Base-by-base conservation (phyloP, 2,329 filamentous ascomycete species). In the Alternaria longipes region DNA sequence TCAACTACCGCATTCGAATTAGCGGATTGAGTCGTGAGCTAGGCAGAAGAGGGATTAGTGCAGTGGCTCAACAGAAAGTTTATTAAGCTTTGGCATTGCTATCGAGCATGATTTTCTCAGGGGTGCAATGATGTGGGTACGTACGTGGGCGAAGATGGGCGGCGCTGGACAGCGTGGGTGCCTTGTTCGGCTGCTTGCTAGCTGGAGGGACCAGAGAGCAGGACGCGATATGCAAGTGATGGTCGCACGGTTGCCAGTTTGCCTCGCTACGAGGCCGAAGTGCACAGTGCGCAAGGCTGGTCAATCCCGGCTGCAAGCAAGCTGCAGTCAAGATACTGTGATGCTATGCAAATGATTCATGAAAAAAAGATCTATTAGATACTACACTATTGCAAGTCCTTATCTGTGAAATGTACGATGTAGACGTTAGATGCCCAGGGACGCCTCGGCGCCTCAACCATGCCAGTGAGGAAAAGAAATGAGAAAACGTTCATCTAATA, bases 371-470 rank as follows among this genome's bases (percentile, higher is more conserved):
- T 50, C 46, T 36, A 50, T 50, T 50, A 50, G 26, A 47, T 54
- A 34, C 24, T 59, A 54, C 50, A 54, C 34, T 47, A 32, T 40
- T 54, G 42, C 14, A 26, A 42, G 38, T 38, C 42, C 42, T 47
- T 34, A 38, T 49, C 45, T 47, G 41, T 40, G 32, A 26, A 46
- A 20, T 36, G 42, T 38, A 18, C 56, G 18, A n/a, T 41, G 34
- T 12, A 34, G 53, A 22, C 42, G 14, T 50, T 26, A 8, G 30
- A 32, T 46, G 50, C 42, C 41, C 41, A 34, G 26, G 24, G 53
- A 30, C 53, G 57, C 53, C 57, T 36, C 32, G 34, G 57, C 57
- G 57, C 57, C 57, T 45, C 46, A 46, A 41, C 32, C 46, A 60
- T 56, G 53, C 53, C 53, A 38, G 44, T 45, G 24, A 38, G 34